Evolutionary conservation across 768 basidiomycete genomes (phyloP), one percentile per base, ranked within the genome.

Genomic region (Leccinum imitatum): DNA sequence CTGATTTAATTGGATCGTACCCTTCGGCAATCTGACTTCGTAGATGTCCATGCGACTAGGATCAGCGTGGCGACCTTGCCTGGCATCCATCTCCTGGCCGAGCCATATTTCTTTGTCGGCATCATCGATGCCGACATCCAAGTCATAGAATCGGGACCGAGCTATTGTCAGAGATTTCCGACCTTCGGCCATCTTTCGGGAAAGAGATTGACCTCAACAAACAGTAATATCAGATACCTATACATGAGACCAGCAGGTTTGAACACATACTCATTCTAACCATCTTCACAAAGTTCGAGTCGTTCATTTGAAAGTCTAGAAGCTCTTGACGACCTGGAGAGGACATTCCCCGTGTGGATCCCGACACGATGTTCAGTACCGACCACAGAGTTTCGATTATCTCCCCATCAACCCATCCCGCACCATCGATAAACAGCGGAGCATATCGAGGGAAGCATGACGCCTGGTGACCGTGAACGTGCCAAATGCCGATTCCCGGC

Each of bases 401-500:
- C 56, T 54, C 0, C 35, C 19, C 0, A 53, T 33, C 31, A 33
- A 33, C 31, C 31, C 31, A 33, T 9, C 31, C 31, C 10, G 31
- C 31, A 33, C 31, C 59, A 1, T 9, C 3, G 7, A 63, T 59
- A 7, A 55, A 65, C 4, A 47, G 10, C 0, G 46, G 50, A 4
- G 37, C 10, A 33, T 59, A 62, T 6, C 37, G 0, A 4, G 50
- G 51, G 7, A 66, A 68, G 54, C 75, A 76, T 25, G 68, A 44
- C 0, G 62, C 52, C 15, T 59, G 55, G 53, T 73, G 69, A 0
- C 51, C 72, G 55, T 74, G 70, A 0, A 73, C 61, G 52, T 73
- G 69, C 58, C 68, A 73, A 0, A 69, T 57, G 0, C 71, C 65
- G 10, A 74, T 72, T 1, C 63, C 69, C 0, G 39, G 53, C 0